phyloP scores from a whole-genome alignment of 2,329 filamentous ascomycete species.

The Catunica adiposa region DNA sequence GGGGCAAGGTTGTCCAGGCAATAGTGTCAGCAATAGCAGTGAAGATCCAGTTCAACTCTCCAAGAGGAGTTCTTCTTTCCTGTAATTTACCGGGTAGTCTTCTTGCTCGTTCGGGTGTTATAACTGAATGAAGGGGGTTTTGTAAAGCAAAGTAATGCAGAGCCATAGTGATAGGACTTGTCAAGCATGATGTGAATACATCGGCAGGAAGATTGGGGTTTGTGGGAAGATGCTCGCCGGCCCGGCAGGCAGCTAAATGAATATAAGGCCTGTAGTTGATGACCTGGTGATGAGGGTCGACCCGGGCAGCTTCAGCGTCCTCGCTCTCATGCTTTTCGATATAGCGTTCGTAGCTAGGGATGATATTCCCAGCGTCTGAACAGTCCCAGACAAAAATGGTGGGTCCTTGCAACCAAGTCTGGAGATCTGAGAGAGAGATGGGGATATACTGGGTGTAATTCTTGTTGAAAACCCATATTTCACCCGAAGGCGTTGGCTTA shows the following conservation, averaged over 20 bases:
- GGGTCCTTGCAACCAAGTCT: constrained; percentile 88
- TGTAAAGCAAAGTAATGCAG: constrained; percentile 92
- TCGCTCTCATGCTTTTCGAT: constrained; percentile 90
- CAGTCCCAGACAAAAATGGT: constrained; percentile 97
- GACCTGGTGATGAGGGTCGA: constrained; percentile 72
- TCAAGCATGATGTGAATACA: constrained; percentile 88
- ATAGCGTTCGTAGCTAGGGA: constrained; percentile 86
- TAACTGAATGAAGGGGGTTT: constrained; percentile 53
- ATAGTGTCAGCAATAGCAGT: constrained; percentile 98
- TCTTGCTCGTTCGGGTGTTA: constrained; percentile 69
- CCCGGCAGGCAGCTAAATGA: constrained; percentile 77
- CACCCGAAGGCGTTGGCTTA: constrained; percentile 83
- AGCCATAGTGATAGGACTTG: constrained; percentile 94
- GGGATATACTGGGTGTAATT: constrained; percentile 98
- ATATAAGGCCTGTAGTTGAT: constrained; percentile 56
- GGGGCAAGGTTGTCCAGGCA: constrained; percentile 87
- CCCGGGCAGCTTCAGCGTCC: constrained; percentile 56
- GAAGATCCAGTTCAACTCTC: constrained; percentile 98
- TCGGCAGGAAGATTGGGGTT: constrained; percentile 88
- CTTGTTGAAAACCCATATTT: constrained; percentile 99
- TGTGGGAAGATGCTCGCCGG: constrained; percentile 84
- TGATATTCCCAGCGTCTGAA: constrained; percentile 87
- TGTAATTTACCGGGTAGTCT: constrained; percentile 83
- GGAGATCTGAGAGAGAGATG: constrained; percentile 84
- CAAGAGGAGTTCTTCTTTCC: constrained; percentile 80